Conservation (phyloP, 1,139 yeast genomes). For the Suhomyces bribrorum region DNA sequence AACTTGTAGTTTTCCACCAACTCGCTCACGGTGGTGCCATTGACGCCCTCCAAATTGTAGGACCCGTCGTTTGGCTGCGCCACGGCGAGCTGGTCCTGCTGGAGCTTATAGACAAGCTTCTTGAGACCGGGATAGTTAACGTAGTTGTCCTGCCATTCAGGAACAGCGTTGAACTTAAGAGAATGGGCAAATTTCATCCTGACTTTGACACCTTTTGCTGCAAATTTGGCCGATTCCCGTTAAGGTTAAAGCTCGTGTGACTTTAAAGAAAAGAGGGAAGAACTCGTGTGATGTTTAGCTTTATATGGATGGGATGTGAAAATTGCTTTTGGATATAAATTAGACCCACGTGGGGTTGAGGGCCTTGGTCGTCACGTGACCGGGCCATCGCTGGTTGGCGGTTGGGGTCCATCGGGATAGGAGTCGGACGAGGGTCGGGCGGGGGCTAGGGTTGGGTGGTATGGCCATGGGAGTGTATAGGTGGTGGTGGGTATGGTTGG, state of each 20-base stretch:
- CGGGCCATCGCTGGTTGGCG: no score
- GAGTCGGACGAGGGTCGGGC: no score
- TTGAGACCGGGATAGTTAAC: slow-evolving; percentile 66
- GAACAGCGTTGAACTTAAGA: slow-evolving; percentile 75
- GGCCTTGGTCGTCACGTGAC: background rate
- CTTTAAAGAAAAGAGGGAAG: slow-evolving; percentile 4
- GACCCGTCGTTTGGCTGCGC: slow-evolving; percentile 28
- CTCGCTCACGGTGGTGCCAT: slow-evolving; percentile 30
- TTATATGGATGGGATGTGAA: slow-evolving; percentile 5
- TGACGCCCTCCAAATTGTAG: slow-evolving; percentile 20
- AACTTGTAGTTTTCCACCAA: slow-evolving; percentile 23
- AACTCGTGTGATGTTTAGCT: slow-evolving; percentile 10
- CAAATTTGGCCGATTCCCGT: slow-evolving; percentile 6
- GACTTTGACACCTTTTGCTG: background rate
- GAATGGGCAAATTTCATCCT: slow-evolving; percentile 74
- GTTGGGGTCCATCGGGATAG: no score
- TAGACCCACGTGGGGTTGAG: slow-evolving; percentile 13
- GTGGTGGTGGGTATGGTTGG: no score
- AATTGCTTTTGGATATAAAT: slow-evolving; percentile 9
- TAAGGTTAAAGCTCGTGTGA: slow-evolving; percentile 12
- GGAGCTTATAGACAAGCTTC: slow-evolving; percentile 54
- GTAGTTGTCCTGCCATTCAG: slow-evolving; percentile 75
- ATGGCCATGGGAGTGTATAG: no score
- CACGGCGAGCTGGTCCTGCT: slow-evolving; percentile 36
- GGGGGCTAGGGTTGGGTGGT: no score